These are phyloP conservation scores for Wallacemonas sp. DNA, from an alignment of 208 protist species.

Conservation along the genomic window DNA sequence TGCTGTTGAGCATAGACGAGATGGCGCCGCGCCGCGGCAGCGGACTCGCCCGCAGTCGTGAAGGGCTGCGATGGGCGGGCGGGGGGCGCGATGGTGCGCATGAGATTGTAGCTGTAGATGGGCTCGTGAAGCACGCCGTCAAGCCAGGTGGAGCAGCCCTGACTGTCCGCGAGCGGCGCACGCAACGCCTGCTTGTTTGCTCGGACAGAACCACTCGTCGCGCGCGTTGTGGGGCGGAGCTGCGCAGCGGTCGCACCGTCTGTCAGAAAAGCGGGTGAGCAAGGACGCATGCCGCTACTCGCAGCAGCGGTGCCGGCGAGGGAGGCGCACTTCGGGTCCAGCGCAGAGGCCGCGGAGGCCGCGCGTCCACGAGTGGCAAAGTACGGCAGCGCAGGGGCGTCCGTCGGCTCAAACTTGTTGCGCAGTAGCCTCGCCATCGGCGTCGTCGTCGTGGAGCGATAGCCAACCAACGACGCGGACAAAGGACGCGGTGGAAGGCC, in stretches of 20 bases:
- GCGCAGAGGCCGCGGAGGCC: background rate
- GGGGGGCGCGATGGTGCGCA: constrained; percentile 14
- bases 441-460: background rate
- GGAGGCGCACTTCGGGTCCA: background rate
- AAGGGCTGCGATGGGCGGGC: background rate
- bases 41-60: background rate
- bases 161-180: background rate
- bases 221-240: background rate
- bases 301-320: too few relatives aligned
- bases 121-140: constrained; percentile 30
- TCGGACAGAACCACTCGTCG: background rate
- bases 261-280: background rate
- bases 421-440: background rate
- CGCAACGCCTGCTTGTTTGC: background rate
- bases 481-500: background rate
- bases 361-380: background rate
- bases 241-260: background rate
- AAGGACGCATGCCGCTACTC: background rate
- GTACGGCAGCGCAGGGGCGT: background rate
- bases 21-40: constrained; percentile 16
- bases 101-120: constrained; percentile 47
- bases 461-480: background rate
- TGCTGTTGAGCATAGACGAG: constrained; percentile 31
- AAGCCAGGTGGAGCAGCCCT: constrained; percentile 12
- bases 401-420: constrained; percentile 1